These are phyloP conservation scores for Meira nashicola DNA, from an alignment of 1,284 basidiomycete genomes.

Conservation along the genomic window DNA sequence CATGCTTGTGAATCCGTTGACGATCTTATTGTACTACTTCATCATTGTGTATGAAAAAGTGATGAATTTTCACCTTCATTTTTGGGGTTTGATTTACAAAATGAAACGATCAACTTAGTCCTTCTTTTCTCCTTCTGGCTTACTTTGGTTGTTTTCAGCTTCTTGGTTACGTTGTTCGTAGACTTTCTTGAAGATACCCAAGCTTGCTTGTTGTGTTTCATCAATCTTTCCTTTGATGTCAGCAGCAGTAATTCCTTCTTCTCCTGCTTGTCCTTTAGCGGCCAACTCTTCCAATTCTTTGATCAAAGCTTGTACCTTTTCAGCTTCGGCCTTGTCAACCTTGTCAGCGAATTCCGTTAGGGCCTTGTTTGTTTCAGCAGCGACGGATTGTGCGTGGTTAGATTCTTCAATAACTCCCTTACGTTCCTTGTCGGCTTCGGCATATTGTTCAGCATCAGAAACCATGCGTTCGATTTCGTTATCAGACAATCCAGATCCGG, in stretches of 20 bases:
- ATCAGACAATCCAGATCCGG: constrained; percentile 90
- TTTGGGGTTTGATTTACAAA: too few species aligned
- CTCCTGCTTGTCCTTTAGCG: constrained; percentile 81
- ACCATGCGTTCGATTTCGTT: constrained; percentile 98
- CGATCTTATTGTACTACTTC: too few species aligned
- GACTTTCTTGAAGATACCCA: constrained; percentile 97
- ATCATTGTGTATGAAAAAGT: too few species aligned
- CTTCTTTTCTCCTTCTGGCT: constrained; percentile 44
- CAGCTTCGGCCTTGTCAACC: constrained; percentile 83
- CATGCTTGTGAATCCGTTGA: too few species aligned
- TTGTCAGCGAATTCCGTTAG: constrained; percentile 98
- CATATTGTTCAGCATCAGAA: constrained; percentile 84
- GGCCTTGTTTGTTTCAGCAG: constrained; percentile 91
- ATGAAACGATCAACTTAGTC: constrained; percentile 19
- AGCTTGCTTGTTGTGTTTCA: constrained; percentile 91
- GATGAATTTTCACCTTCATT: too few species aligned
- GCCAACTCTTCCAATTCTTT: constrained; percentile 86
- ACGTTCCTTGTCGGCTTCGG: constrained; percentile 68
- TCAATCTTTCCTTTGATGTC: constrained; percentile 85
- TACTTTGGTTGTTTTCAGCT: constrained; percentile 48
- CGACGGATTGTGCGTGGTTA: constrained; percentile 93
- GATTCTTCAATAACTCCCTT: constrained; percentile 87
- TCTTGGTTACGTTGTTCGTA: constrained; percentile 85
- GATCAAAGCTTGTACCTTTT: constrained; percentile 69
- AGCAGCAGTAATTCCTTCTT: constrained; percentile 75